These are phyloP conservation scores for Metschnikowia matae DNA, from an alignment of 805 yeast genomes.

Conservation along the genomic window DNA sequence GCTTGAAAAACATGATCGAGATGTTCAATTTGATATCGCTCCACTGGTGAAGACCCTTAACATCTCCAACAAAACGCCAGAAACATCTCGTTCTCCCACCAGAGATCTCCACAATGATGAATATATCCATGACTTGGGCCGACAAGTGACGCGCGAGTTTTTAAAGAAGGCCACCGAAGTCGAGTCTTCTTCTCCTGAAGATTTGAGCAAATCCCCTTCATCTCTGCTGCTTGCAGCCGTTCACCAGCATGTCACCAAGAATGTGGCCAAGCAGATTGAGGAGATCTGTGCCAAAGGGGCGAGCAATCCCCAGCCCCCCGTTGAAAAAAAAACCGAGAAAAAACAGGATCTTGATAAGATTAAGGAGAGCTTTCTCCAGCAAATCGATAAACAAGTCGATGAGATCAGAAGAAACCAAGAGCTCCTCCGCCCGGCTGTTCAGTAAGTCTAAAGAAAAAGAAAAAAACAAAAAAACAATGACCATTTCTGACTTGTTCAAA, in stretches of 20 bases:
- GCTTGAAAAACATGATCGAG: not conserved
- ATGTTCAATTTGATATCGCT: not conserved
- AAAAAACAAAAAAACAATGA: too few relatives aligned
- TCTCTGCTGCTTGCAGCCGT: conserved; percentile 21
- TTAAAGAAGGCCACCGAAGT: conserved; percentile 31
- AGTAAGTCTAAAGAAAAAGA: not conserved
- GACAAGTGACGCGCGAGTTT: conserved; percentile 31
- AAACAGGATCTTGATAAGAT: conserved; percentile 17
- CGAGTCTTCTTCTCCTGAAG: conserved; percentile 16
- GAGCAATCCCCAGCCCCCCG: conserved; percentile 9
- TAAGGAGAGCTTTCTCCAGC: conserved; percentile 23
- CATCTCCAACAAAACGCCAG: not conserved
- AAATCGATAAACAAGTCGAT: conserved; percentile 27
- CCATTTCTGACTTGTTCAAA: not conserved
- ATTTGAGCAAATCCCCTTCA: conserved; percentile 7
- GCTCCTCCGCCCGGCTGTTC: not conserved
- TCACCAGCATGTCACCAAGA: conserved; percentile 27
- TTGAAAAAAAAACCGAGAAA: not conserved
- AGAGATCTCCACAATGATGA: conserved; percentile 7
- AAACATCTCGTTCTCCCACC: not conserved
- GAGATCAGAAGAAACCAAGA: conserved; percentile 13
- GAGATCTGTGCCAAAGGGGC: conserved; percentile 8
- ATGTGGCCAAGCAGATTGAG: conserved; percentile 29
- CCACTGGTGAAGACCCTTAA: conserved; percentile 1
- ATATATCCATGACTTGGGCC: conserved; percentile 31